Evolutionary conservation across 108 stramenopile genomes (phyloP).

Genomic region (Nannochloropsis granulata): DNA sequence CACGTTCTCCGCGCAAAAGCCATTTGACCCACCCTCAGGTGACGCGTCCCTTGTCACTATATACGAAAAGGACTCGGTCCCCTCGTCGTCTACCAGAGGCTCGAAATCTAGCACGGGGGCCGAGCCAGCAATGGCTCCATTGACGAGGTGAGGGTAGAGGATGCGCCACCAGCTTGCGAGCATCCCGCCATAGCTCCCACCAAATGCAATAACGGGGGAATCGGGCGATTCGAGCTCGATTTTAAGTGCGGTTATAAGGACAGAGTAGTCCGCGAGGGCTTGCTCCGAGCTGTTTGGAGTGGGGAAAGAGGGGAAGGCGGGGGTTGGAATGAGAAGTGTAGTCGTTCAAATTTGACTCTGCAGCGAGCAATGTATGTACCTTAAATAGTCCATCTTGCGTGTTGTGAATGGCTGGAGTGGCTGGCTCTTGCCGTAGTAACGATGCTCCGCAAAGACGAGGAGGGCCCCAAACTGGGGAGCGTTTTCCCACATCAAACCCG

Average conservation of each 20-base stretch:
- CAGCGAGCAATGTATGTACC: neutral
- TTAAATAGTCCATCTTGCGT: neutral
- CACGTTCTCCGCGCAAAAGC: conserved; percentile 8
- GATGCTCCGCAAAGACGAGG: conserved; percentile 72
- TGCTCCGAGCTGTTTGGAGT: conserved; percentile 14
- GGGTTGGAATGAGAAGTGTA: too few species aligned
- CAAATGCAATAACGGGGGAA: conserved; percentile 45
- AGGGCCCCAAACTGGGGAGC: conserved; percentile 50
- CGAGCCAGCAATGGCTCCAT: conserved; percentile 65
- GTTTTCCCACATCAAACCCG: conserved; percentile 76
- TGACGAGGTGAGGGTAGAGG: conserved; percentile 60
- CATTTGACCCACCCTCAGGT: conserved; percentile 4
- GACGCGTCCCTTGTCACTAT: conserved; percentile 15
- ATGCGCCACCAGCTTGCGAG: conserved; percentile 64
- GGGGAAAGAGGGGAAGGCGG: too few species aligned
- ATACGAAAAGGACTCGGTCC: neutral
- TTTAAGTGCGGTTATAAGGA: conserved; percentile 39
- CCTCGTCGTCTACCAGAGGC: neutral
- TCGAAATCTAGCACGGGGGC: conserved; percentile 44
- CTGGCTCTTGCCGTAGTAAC: conserved; percentile 56
- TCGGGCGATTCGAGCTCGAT: conserved; percentile 2
- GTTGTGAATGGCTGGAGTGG: conserved; percentile 2
- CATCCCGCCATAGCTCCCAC: conserved; percentile 85
- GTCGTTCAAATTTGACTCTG: too few species aligned
- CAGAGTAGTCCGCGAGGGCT: conserved; percentile 68